A percentile compares a stretch with the other conserved stretches of the same genome.
Conservation (phyloP, 2,329 filamentous ascomycete genomes). For the Fusarium caatingaense region DNA sequence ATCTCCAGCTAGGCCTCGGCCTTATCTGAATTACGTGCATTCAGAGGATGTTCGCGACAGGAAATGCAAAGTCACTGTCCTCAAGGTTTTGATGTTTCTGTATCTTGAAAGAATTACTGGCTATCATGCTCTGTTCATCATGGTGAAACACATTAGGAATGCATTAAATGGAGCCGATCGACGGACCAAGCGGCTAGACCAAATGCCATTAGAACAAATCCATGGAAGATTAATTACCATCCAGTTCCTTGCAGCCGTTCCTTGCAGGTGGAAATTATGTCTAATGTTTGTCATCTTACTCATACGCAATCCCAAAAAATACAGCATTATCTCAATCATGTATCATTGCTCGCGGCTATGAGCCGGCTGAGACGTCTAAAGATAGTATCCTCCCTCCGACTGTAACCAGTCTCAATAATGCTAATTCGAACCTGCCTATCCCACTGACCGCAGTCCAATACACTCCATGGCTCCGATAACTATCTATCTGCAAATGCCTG, state of each 20-base stretch:
- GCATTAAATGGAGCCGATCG: slow-evolving; percentile 8
- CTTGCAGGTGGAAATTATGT: slow-evolving; percentile 5
- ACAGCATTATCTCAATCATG: background rate
- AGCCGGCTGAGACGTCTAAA: slow-evolving; percentile 31
- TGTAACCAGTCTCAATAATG: slow-evolving; percentile 15
- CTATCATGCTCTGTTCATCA: background rate
- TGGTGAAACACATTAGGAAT: slow-evolving; percentile 21
- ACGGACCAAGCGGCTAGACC: slow-evolving; percentile 11
- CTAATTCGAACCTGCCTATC: slow-evolving; percentile 23
- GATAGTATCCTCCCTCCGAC: slow-evolving; percentile 24
- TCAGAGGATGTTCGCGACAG: background rate
- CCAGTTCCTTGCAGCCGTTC: background rate
- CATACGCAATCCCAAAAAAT: background rate
- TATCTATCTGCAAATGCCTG: slow-evolving; percentile 39
- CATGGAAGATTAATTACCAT: slow-evolving; percentile 8
- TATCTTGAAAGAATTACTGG: background rate
- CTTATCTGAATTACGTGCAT: slow-evolving; percentile 13
- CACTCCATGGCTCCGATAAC: slow-evolving; percentile 37
- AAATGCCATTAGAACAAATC: background rate
- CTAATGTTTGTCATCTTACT: slow-evolving; percentile 4
- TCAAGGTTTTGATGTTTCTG: background rate
- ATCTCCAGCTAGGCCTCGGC: slow-evolving; percentile 22
- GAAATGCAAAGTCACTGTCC: background rate
- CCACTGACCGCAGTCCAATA: slow-evolving; percentile 29
- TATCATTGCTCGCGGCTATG: slow-evolving; percentile 19